Evolutionary conservation across 2,329 filamentous ascomycete species (phyloP).

Genomic region (Neobulgaria alba): DNA sequence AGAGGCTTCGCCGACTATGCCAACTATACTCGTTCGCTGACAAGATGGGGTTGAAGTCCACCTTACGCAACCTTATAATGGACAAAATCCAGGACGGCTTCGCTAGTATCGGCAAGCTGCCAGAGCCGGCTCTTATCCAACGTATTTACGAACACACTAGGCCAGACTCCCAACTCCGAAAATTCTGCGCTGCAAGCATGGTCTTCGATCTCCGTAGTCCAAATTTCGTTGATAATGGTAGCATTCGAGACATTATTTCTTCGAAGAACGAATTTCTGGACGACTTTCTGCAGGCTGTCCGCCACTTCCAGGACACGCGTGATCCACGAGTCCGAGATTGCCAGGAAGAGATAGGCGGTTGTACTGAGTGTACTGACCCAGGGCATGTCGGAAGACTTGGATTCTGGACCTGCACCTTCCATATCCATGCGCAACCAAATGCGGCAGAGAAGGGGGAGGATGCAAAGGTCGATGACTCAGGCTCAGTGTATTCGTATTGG

Average conservation of each 20-base stretch:
- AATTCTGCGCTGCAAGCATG: constrained; percentile 12
- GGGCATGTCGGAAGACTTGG: not conserved
- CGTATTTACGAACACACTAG: constrained; percentile 11
- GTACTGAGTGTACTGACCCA: constrained; percentile 5
- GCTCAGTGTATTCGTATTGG: no score
- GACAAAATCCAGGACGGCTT: constrained; percentile 22
- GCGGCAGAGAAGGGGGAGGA: no score
- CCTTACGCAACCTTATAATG: constrained; percentile 17
- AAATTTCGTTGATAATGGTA: constrained; percentile 1
- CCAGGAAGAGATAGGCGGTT: constrained; percentile 1
- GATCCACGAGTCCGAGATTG: constrained; percentile 20
- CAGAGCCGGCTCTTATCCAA: constrained; percentile 6
- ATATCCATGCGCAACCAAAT: no score
- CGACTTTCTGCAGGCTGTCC: constrained; percentile 13
- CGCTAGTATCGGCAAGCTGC: constrained; percentile 7
- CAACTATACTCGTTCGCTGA: constrained; percentile 18
- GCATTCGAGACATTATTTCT: constrained; percentile 4
- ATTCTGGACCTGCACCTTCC: constrained; percentile 9
- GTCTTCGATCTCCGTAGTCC: constrained; percentile 4
- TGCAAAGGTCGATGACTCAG: no score
- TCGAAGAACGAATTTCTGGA: constrained; percentile 6
- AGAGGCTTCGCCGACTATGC: constrained; percentile 9
- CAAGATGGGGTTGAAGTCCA: constrained; percentile 2
- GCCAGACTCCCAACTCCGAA: constrained; percentile 10
- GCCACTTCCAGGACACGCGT: not conserved